phyloP scores from a whole-genome alignment of 176 grass and related monocot genomes.

The Oryza officinalis region DNA sequence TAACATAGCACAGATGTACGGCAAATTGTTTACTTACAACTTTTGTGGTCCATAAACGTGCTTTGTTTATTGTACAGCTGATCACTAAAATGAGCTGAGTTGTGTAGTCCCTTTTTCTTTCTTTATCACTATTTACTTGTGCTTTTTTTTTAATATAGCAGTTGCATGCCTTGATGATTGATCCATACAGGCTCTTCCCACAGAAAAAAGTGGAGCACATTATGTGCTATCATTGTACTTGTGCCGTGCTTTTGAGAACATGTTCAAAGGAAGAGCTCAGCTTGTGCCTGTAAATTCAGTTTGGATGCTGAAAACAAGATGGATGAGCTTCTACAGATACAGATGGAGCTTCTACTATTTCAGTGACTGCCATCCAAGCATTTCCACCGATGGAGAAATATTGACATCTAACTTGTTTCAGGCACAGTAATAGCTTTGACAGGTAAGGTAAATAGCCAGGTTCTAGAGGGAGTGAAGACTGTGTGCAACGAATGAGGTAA shows the following conservation, averaged over 20 bases:
- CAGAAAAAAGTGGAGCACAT: constrained; percentile 11
- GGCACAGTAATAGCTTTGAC: not conserved
- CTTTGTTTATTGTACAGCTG: not conserved
- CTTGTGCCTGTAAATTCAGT: not conserved
- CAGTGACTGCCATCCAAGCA: not conserved
- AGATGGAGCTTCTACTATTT: not conserved
- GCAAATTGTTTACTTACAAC: not conserved
- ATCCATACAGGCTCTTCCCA: constrained; percentile 2
- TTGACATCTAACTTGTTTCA: not conserved
- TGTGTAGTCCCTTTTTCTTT: not conserved
- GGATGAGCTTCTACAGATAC: no score
- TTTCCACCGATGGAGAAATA: not conserved
- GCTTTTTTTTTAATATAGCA: no score
- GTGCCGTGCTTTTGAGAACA: not conserved
- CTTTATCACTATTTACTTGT: no score
- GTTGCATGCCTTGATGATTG: not conserved
- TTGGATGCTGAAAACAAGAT: not conserved
- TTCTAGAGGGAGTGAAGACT: no score
- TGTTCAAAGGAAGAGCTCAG: not conserved
- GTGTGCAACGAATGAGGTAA: not conserved
- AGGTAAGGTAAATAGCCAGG: not conserved
- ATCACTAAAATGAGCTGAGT: not conserved
- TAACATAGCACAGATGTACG: not conserved
- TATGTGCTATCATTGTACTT: constrained; percentile 1
- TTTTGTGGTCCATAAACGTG: not conserved